These are phyloP conservation scores for Graphiopsis chlorocephala DNA, from an alignment of 2,329 filamentous ascomycete species.

Conservation along the genomic window DNA sequence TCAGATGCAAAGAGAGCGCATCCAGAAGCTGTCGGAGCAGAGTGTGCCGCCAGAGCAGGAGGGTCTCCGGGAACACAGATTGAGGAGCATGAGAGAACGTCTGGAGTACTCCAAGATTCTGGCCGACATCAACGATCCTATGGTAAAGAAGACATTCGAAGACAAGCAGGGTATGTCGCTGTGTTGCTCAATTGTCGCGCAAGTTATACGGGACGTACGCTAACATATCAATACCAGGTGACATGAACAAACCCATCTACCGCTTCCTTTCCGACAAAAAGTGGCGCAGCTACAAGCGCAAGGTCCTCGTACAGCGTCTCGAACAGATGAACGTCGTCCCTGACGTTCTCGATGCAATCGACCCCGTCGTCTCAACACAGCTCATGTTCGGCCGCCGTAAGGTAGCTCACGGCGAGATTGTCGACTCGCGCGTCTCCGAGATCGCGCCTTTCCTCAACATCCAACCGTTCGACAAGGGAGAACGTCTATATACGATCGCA, in stretches of 20 bases:
- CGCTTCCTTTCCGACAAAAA: constrained; percentile 81
- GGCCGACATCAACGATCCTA: constrained; percentile 91
- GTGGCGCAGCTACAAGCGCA: constrained; percentile 81
- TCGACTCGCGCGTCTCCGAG: constrained; percentile 73
- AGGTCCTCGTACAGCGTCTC: constrained; percentile 80
- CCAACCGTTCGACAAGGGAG: constrained; percentile 78
- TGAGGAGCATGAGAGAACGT: constrained; percentile 68
- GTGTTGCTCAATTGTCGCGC: not conserved
- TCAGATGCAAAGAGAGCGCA: constrained; percentile 62
- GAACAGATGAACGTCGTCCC: constrained; percentile 82
- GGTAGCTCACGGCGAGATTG: constrained; percentile 72
- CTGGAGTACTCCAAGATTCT: constrained; percentile 80
- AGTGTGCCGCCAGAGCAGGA: constrained; percentile 29
- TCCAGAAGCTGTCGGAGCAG: constrained; percentile 63
- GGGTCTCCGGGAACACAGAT: constrained; percentile 57
- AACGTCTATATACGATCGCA: constrained; percentile 78
- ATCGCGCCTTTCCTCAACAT: constrained; percentile 71
- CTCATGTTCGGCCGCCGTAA: constrained; percentile 70
- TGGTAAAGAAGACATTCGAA: constrained; percentile 91
- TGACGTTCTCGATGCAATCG: constrained; percentile 77
- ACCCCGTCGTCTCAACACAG: constrained; percentile 75
- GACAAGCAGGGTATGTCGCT: constrained; percentile 72
- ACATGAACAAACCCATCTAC: constrained; percentile 97
- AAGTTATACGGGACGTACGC: not conserved
- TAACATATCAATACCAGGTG: constrained; percentile 54